phyloP scores from a whole-genome alignment of 495 filamentous ascomycete species.

The Trichoderma erinaceum region DNA sequence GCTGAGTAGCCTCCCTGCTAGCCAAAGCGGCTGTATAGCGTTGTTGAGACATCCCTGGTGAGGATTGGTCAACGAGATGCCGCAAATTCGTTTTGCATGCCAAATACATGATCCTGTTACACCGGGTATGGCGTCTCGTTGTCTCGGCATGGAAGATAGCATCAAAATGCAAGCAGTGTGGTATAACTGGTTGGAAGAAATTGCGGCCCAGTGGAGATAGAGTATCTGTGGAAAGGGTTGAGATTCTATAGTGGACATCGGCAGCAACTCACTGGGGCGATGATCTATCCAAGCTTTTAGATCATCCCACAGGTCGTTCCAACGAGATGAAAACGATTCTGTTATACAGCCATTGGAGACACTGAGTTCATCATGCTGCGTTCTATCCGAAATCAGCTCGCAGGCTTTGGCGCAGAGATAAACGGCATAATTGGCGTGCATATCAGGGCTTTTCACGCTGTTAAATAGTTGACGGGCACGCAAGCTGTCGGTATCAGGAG shows the following conservation, averaged over 20 bases:
- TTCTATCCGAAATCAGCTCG: conserved; percentile 18
- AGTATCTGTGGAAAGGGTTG: conserved; percentile 20
- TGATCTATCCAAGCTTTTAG: conserved; percentile 18
- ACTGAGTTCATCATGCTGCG: conserved; percentile 17
- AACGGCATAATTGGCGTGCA: conserved; percentile 21
- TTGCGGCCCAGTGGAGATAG: conserved; percentile 19
- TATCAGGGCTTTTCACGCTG: conserved; percentile 14
- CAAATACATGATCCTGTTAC: conserved; percentile 14
- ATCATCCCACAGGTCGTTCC: conserved; percentile 19
- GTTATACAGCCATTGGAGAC: conserved; percentile 15
- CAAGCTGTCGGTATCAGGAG: background rate
- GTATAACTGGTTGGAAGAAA: conserved; percentile 20
- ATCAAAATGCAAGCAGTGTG: conserved; percentile 20
- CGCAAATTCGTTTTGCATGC: conserved; percentile 20
- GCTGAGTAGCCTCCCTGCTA: conserved; percentile 19
- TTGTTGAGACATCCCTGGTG: conserved; percentile 21
- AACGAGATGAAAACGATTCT: conserved; percentile 13
- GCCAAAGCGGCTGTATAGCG: conserved; percentile 21
- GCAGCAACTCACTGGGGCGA: conserved; percentile 17
- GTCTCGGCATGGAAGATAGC: conserved; percentile 14
- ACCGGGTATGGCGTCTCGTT: conserved; percentile 13
- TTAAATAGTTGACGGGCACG: background rate
- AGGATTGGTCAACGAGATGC: conserved; percentile 21
- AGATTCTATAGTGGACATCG: conserved; percentile 21
- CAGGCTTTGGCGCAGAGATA: conserved; percentile 21